phyloP scores from a whole-genome alignment of 345 rosid species.

The Salix brachista region DNA sequence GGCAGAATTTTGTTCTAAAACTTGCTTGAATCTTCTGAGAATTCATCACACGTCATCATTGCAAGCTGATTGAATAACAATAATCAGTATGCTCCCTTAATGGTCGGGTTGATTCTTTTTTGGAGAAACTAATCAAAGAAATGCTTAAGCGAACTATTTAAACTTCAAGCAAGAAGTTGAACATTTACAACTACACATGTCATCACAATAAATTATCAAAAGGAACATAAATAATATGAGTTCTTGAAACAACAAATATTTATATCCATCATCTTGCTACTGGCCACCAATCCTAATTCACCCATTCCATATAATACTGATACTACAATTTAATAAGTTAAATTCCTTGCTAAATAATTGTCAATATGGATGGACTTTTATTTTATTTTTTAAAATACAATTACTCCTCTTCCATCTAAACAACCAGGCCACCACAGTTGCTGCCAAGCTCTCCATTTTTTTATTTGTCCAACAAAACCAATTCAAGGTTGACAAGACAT shows the following conservation, averaged over 20 bases:
- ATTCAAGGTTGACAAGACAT: neutral
- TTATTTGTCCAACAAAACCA: neutral
- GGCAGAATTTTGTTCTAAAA: constrained; percentile 33
- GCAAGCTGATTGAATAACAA: constrained; percentile 75
- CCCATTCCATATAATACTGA: neutral
- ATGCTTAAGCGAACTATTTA: neutral
- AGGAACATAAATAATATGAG: neutral
- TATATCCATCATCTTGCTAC: neutral
- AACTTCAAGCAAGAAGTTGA: neutral
- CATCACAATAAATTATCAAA: constrained; percentile 3
- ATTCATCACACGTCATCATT: constrained; percentile 89
- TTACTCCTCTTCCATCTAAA: neutral
- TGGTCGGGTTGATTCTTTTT: constrained; percentile 17
- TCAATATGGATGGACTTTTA: neutral
- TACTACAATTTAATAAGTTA: neutral
- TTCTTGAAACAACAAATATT: neutral
- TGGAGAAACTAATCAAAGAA: constrained; percentile 9
- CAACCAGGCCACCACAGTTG: neutral
- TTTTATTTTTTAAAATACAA: neutral
- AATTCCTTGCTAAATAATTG: neutral
- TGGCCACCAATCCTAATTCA: neutral
- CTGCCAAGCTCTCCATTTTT: neutral
- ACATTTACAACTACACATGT: neutral
- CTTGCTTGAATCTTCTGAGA: constrained; percentile 53
- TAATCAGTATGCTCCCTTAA: constrained; percentile 42